Conservation (phyloP, 2,329 filamentous ascomycete genomes). For the Cladosporium oxysporum region DNA sequence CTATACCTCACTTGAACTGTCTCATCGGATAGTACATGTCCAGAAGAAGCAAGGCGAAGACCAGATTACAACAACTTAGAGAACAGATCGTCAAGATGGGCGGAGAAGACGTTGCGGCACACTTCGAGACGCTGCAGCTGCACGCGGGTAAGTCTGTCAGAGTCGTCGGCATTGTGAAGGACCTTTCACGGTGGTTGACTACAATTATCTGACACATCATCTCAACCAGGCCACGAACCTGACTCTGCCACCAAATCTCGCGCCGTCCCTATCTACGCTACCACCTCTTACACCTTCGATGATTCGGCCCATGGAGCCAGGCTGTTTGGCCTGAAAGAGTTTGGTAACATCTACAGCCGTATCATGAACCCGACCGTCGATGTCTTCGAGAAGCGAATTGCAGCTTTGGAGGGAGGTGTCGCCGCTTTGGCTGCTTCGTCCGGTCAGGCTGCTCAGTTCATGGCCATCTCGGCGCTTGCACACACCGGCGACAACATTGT, state of each 20-base stretch:
- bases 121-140: constrained; percentile 55
- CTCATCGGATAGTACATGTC: constrained; percentile 22
- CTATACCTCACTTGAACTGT: not conserved
- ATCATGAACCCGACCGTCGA: constrained; percentile 96
- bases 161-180: not conserved
- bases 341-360: constrained; percentile 96
- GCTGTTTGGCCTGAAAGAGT: constrained; percentile 94
- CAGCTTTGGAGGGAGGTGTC: constrained; percentile 90
- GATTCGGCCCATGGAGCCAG: constrained; percentile 93
- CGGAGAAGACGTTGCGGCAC: constrained; percentile 43
- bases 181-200: constrained; percentile 58
- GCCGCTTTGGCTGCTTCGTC: constrained; percentile 83
- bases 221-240: constrained; percentile 65
- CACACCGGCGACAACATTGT: constrained; percentile 91
- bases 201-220: constrained; percentile 11
- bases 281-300: constrained; percentile 89
- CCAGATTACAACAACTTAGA: constrained; percentile 30
- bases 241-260: constrained; percentile 82
- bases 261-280: constrained; percentile 94
- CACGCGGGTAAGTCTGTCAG: constrained; percentile 45
- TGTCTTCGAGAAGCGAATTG: constrained; percentile 94
- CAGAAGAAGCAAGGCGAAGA: constrained; percentile 23
- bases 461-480: constrained; percentile 81
- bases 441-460: constrained; percentile 90
- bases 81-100: constrained; percentile 34